Conservation (phyloP, 179 eudicot genomes). For the Vitellaria paradoxa region DNA sequence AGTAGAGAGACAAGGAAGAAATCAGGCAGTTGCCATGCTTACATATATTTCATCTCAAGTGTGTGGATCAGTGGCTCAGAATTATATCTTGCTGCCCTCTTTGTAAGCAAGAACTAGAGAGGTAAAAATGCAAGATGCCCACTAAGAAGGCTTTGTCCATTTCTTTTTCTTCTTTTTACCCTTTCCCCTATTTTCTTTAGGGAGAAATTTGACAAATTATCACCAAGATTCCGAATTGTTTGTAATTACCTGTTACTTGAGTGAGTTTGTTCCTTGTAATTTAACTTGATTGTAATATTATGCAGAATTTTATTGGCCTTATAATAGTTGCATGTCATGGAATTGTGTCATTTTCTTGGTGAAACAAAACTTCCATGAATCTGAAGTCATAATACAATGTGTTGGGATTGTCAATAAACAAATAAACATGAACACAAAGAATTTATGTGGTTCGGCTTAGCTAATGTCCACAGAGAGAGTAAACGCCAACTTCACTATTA, state of each 20-base stretch:
- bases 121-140: conserved; percentile 11
- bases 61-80: conserved; percentile 96
- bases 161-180: neutral
- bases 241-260: conserved; percentile 16
- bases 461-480: too few species aligned
- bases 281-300: too few species aligned
- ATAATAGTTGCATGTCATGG: too few species aligned
- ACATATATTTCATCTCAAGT: conserved; percentile 73
- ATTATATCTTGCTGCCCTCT: conserved; percentile 90
- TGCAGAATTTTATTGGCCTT: too few species aligned
- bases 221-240: neutral
- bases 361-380: too few species aligned
- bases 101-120: conserved; percentile 69
- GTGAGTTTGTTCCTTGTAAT: conserved; percentile 17
- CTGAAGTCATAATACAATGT: too few species aligned
- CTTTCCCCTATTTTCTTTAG: neutral
- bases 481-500: too few species aligned
- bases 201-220: too few species aligned
- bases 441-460: too few species aligned
- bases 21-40: conserved; percentile 78
- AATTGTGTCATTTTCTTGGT: too few species aligned
- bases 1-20: conserved; percentile 79
- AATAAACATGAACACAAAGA: too few species aligned
- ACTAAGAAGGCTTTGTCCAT: neutral
- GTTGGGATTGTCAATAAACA: too few species aligned